phyloP scores from a whole-genome alignment of 225 moss, liverwort and hornwort species.

The Asterella californica region DNA sequence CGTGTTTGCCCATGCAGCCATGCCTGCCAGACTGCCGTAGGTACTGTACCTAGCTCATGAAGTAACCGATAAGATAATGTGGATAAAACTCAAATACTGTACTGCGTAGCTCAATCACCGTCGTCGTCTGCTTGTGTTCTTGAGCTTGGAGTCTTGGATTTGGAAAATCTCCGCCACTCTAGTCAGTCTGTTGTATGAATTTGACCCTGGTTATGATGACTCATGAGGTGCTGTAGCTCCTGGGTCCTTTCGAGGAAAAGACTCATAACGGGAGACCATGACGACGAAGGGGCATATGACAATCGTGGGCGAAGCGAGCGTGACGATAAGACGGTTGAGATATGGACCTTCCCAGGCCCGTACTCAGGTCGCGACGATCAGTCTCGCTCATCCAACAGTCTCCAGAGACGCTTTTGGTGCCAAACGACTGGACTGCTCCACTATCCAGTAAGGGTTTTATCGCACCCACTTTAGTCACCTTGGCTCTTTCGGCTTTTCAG shows the following conservation, averaged over 20 bases:
- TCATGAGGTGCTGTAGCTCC: not conserved
- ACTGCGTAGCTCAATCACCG: not conserved
- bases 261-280: not conserved
- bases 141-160: not conserved
- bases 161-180: not conserved
- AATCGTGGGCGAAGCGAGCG: not conserved
- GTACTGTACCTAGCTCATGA: not conserved
- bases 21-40: not conserved
- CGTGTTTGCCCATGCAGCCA: not conserved
- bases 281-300: not conserved
- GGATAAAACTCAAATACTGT: not conserved
- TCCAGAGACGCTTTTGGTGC: too few species aligned
- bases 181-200: not conserved
- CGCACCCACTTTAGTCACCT: too few species aligned
- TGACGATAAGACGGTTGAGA: not conserved
- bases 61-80: not conserved
- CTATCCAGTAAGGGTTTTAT: too few species aligned
- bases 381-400: not conserved
- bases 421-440: too few species aligned
- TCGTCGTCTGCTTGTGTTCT: not conserved
- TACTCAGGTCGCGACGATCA: not conserved
- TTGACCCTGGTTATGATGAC: too few species aligned
- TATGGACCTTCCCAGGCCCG: not conserved
- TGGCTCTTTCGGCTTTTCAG: too few species aligned
- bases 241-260: not conserved